These are phyloP conservation scores for Rhodotorula sp. DNA, from an alignment of 1,284 basidiomycete species.

Conservation along the genomic window DNA sequence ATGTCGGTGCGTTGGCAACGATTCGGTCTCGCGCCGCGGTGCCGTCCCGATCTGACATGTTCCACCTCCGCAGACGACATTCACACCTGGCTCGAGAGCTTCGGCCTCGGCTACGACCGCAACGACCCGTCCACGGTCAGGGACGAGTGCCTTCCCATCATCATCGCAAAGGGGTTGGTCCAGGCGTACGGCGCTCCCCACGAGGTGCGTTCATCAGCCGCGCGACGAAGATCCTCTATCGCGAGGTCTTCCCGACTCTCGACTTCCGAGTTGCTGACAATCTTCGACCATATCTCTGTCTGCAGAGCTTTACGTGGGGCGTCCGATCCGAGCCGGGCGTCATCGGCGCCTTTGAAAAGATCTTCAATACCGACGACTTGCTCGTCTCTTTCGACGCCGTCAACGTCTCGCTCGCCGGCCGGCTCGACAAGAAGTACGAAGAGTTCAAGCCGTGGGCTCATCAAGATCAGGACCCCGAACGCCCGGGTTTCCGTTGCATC, in stretches of 20 bases:
- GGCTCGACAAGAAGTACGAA: conserved; percentile 36
- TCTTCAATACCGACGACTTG: conserved; percentile 35
- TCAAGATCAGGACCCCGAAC: conserved; percentile 27
- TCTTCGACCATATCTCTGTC: no score
- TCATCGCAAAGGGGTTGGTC: conserved; percentile 11
- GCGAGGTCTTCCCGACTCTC: no score
- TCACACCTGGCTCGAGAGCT: conserved; percentile 34
- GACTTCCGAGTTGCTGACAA: no score
- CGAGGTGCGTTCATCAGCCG: neutral
- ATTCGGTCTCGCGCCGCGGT: neutral
- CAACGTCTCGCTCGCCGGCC: conserved; percentile 48
- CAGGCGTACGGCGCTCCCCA: conserved; percentile 6
- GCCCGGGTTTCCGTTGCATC: conserved; percentile 48
- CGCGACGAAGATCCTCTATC: no score
- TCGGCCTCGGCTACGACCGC: conserved; percentile 45
- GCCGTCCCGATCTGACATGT: neutral
- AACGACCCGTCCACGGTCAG: conserved; percentile 43
- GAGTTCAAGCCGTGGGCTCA: conserved; percentile 14
- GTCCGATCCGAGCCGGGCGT: conserved; percentile 46
- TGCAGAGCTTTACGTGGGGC: conserved; percentile 20
- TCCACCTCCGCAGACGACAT: conserved; percentile 2
- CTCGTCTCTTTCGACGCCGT: conserved; percentile 34
- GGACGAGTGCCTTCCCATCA: conserved; percentile 41
- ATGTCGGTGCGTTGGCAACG: conserved; percentile 34
- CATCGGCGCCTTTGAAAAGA: conserved; percentile 46